Evolutionary conservation across 129 eudicot species (phyloP).

Genomic region (Calendula officinalis): DNA sequence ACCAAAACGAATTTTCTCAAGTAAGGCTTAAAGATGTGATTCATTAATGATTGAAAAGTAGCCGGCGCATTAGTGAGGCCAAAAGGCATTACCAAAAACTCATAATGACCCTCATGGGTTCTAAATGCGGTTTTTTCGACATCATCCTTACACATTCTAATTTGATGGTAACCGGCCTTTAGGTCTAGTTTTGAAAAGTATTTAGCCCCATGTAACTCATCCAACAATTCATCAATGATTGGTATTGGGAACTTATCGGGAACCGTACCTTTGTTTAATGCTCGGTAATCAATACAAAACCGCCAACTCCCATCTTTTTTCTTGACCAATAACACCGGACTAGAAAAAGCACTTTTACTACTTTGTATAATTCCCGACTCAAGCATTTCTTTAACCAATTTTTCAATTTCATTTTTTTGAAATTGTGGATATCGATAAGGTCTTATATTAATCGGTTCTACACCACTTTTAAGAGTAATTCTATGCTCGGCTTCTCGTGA

Average conservation of each 20-base stretch:
- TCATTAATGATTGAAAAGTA: background rate
- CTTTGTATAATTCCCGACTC: background rate
- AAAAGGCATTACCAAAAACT: too few species aligned
- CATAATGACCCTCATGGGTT: too few species aligned
- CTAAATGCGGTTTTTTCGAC: background rate
- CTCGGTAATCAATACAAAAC: too few species aligned
- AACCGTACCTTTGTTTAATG: too few species aligned
- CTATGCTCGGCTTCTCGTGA: background rate
- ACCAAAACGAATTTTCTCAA: background rate
- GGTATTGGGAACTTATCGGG: too few species aligned
- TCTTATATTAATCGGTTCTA: background rate
- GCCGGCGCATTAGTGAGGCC: background rate
- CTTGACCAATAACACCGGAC: too few species aligned
- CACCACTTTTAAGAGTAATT: background rate
- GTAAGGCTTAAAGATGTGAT: background rate
- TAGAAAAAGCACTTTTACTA: background rate
- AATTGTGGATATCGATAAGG: background rate
- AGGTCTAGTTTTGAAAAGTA: background rate
- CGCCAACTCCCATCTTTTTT: too few species aligned
- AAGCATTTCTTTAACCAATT: background rate
- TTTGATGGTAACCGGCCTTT: background rate
- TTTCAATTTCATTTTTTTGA: background rate
- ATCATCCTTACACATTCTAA: background rate
- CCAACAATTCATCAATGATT: too few species aligned
- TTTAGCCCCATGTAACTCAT: too few species aligned